Conservation (phyloP, 176 grass and related monocot species). For the Guadua angustifolia region DNA sequence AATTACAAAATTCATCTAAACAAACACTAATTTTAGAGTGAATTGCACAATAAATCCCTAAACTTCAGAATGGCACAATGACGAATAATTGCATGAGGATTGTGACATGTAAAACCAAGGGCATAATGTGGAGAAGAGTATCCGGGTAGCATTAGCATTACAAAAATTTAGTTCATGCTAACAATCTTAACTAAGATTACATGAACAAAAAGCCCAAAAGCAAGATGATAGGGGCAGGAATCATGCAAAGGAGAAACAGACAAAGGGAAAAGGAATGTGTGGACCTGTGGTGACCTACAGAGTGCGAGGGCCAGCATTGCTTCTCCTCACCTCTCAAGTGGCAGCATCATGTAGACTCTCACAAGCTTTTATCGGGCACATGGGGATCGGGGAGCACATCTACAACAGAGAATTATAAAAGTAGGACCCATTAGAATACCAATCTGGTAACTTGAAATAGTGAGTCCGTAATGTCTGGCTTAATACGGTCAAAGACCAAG, state of each 20-base stretch:
- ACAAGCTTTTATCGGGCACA: conserved; percentile 44
- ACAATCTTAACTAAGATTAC: conserved; percentile 28
- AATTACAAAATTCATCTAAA: neutral
- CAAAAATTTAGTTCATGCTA: neutral
- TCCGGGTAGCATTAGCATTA: neutral
- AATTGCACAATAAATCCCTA: neutral
- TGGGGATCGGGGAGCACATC: conserved; percentile 43
- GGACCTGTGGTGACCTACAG: conserved; percentile 48
- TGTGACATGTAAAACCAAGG: neutral
- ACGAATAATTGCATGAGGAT: neutral
- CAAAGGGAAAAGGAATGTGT: conserved; percentile 52
- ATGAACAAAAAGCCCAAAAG: conserved; percentile 34
- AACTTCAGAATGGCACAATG: neutral
- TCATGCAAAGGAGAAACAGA: conserved; percentile 58
- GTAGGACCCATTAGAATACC: conserved; percentile 5
- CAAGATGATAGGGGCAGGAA: conserved; percentile 40
- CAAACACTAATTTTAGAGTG: neutral
- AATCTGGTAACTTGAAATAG: conserved; percentile 39
- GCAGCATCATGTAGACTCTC: conserved; percentile 50
- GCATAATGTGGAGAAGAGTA: neutral
- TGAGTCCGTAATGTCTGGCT: conserved; percentile 40
- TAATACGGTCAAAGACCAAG: conserved; percentile 21
- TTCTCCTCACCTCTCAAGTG: conserved; percentile 38
- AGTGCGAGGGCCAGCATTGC: conserved; percentile 21
- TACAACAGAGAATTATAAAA: conserved; percentile 31